phyloP scores from a whole-genome alignment of 768 basidiomycete genomes.

The Phylloporus rhodoxanthus region DNA sequence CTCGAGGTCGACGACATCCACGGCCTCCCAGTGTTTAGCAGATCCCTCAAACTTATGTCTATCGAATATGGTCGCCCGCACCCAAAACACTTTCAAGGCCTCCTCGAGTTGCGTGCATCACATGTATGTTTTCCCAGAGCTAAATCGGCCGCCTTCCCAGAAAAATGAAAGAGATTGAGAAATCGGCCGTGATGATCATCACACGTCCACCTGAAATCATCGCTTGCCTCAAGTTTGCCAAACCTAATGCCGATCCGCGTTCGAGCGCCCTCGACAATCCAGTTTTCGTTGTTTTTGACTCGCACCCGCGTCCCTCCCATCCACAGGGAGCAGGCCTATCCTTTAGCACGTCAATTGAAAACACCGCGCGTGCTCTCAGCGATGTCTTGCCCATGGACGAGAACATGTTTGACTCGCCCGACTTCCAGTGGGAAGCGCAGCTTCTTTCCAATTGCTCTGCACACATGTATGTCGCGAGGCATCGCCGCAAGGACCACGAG shows the following conservation, averaged over 20 bases:
- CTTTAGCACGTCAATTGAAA: slow-evolving; percentile 42
- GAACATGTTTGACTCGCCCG: slow-evolving; percentile 35
- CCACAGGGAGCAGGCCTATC: slow-evolving; percentile 57
- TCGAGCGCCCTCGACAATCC: slow-evolving; percentile 11
- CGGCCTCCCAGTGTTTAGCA: slow-evolving; percentile 43
- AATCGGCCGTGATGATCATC: slow-evolving; percentile 42
- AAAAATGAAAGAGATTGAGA: slow-evolving; percentile 16
- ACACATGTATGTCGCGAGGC: slow-evolving; percentile 43
- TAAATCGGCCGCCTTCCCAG: slow-evolving; percentile 11
- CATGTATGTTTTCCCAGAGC: neutral
- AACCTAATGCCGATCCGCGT: neutral
- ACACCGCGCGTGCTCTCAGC: slow-evolving; percentile 40
- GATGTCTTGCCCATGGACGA: slow-evolving; percentile 46
- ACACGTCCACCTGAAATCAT: slow-evolving; percentile 71
- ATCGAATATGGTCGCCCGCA: slow-evolving; percentile 36
- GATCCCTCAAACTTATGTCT: slow-evolving; percentile 31
- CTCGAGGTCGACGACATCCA: slow-evolving; percentile 55
- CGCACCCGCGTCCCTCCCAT: slow-evolving; percentile 56
- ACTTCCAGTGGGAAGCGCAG: slow-evolving; percentile 60
- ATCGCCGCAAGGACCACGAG: slow-evolving; percentile 19
- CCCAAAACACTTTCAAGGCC: slow-evolving; percentile 32
- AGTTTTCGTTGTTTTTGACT: slow-evolving; percentile 60
- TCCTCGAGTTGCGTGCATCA: slow-evolving; percentile 22
- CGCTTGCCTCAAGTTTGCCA: slow-evolving; percentile 39
- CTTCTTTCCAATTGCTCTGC: slow-evolving; percentile 57